Base-by-base conservation (phyloP, 179 eudicot species). In the Actinidia chinensis region DNA sequence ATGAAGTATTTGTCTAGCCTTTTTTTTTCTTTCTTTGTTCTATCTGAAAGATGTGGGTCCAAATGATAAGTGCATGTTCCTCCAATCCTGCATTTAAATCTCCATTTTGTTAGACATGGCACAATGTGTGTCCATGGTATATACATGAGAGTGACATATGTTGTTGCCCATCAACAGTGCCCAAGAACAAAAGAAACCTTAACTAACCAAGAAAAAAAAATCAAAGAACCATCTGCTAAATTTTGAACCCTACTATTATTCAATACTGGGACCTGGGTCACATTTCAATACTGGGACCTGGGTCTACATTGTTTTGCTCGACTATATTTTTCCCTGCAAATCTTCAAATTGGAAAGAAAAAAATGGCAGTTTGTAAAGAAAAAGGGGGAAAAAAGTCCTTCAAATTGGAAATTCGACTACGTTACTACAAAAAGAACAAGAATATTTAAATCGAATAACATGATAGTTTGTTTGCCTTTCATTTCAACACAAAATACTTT, bases 71-170 rank as follows among this genome's bases (percentile, higher is more conserved):
- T n/a, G n/a, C n/a, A n/a, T n/a, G n/a, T n/a, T n/a, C n/a, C n/a
- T n/a, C n/a, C n/a, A n/a, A n/a, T n/a, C n/a, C n/a, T n/a, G n/a
- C n/a, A n/a, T 28, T 74, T 78, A 60, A 71, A 58, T 77, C 47
- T 36, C 73, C 64, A 61, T 63, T 81, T 71, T 11, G 15, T 8
- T 60, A 76, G 64, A 82, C 87, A 82, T 73, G 64, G 70, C 85
- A 85, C 79, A 79, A 81, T 79, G 74, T 76, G 15, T 81, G 83
- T 79, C 78, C 47, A 43, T 68, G 17, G 50, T 14, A 64, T 40
- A 36, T 46, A 25, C 51, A 64, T 11, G 80, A 75, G 50, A 42
- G 71, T 18, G 82, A 78, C 82, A 75, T 78, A 72, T 78, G 82
- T 74, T 63, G 70, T 47, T 72, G n/a, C 47, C 33, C 33, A 28